These are phyloP conservation scores for Lactarius evosmus DNA, from an alignment of 768 basidiomycete species.

Conservation along the genomic window DNA sequence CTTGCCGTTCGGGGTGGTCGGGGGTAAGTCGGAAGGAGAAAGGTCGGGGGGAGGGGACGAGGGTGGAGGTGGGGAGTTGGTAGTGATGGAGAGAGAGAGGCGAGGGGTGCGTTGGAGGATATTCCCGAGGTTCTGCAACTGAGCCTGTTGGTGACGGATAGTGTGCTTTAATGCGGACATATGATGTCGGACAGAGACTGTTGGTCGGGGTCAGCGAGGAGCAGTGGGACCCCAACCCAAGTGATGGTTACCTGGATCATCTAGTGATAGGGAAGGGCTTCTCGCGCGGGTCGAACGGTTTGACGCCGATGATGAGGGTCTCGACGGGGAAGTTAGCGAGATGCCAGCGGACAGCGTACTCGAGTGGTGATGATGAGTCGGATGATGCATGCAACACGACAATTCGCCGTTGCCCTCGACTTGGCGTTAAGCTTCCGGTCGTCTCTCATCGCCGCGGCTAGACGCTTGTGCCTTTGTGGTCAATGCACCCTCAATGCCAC, in stretches of 20 bases:
- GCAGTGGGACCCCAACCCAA: background rate
- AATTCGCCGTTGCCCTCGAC: background rate
- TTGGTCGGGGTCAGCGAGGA: conserved; percentile 3
- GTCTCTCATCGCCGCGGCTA: background rate
- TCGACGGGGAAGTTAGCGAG: conserved; percentile 7
- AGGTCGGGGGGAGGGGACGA: conserved; percentile 33
- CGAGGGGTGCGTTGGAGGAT: conserved; percentile 65
- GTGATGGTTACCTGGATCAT: conserved; percentile 24
- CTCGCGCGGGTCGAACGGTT: conserved; percentile 19
- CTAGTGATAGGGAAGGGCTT: conserved; percentile 25
- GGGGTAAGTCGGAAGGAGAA: conserved; percentile 32
- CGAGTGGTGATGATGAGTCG: background rate
- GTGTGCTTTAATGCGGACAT: conserved; percentile 79
- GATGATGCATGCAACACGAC: background rate
- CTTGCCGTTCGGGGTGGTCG: conserved; percentile 34
- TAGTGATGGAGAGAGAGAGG: conserved; percentile 45
- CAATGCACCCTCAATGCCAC: conserved; percentile 1
- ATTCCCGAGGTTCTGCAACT: conserved; percentile 66
- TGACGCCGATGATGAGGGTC: conserved; percentile 23
- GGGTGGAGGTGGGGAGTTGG: conserved; percentile 42
- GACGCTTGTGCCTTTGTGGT: conserved; percentile 13
- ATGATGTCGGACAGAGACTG: conserved; percentile 74
- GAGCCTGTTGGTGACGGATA: conserved; percentile 82
- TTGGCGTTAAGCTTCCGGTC: background rate
- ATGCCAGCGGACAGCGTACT: background rate